Evolutionary conservation across 257 asterid species (phyloP).

Genomic region (Gentiana straminea): DNA sequence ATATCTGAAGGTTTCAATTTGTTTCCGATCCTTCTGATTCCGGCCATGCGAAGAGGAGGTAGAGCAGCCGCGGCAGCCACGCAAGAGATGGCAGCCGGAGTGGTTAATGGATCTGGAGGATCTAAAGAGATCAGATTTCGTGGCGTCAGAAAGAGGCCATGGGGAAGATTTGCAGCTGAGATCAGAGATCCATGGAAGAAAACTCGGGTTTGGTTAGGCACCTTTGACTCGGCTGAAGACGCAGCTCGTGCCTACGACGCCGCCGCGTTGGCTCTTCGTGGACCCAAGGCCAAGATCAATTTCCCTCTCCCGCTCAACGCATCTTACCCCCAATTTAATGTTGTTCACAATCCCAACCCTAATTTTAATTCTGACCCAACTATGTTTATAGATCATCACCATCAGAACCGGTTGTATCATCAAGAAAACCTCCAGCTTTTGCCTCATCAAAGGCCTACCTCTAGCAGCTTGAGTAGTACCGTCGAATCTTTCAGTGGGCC

Average conservation of each 20-base stretch:
- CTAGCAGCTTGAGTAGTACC: constrained; percentile 68
- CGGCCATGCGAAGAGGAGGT: constrained; percentile 55
- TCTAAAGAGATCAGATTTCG: constrained; percentile 51
- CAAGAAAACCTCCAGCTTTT: constrained; percentile 33
- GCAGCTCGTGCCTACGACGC: constrained; percentile 70
- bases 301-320: constrained; percentile 27
- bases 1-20: constrained; percentile 4
- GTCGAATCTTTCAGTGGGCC: constrained; percentile 76
- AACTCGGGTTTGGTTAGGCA: constrained; percentile 68
- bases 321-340: constrained; percentile 12
- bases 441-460: constrained; percentile 45
- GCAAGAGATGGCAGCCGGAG: constrained; percentile 21
- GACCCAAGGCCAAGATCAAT: constrained; percentile 57
- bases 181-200: constrained; percentile 72
- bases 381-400: constrained; percentile 17
- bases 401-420: constrained; percentile 22
- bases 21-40: neutral
- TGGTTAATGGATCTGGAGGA: constrained; percentile 42
- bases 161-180: constrained; percentile 76
- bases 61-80: constrained; percentile 31
- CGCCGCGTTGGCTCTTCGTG: constrained; percentile 60
- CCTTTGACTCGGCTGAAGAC: constrained; percentile 69
- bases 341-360: constrained; percentile 12
- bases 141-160: constrained; percentile 67
- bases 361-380: constrained; percentile 12